These are phyloP conservation scores for Cordyceps militaris DNA, from an alignment of 2,329 filamentous ascomycete genomes.

Conservation along the genomic window DNA sequence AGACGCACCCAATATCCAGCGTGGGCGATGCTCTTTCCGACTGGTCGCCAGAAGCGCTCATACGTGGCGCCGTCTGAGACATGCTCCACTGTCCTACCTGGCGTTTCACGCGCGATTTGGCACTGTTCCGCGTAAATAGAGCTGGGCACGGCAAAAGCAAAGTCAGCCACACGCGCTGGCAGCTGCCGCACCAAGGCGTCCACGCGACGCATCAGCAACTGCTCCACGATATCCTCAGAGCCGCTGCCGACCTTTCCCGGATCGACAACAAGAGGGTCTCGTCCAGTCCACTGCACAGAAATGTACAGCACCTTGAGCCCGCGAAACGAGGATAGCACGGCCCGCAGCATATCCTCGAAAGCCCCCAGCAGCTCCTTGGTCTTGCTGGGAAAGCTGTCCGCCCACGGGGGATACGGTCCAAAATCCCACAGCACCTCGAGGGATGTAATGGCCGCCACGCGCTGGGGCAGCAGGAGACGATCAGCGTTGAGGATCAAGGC, in stretches of 20 bases:
- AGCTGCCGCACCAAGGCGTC: constrained; percentile 19
- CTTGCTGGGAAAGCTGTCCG: constrained; percentile 12
- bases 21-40: constrained; percentile 12
- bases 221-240: not conserved
- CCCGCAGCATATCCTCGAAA: constrained; percentile 17
- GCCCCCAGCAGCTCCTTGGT: not conserved
- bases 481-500: constrained; percentile 16
- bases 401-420: constrained; percentile 8
- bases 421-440: constrained; percentile 22
- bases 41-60: constrained; percentile 20
- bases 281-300: constrained; percentile 15
- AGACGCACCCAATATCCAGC: constrained; percentile 23
- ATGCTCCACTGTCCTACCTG: constrained; percentile 15
- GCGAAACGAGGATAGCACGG: constrained; percentile 15
- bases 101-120: constrained; percentile 11
- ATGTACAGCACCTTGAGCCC: constrained; percentile 16
- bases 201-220: constrained; percentile 13
- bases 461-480: constrained; percentile 18
- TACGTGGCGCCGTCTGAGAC: constrained; percentile 11
- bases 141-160: constrained; percentile 20
- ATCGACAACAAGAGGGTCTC: not conserved
- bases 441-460: constrained; percentile 18
- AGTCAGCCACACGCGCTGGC: constrained; percentile 15
- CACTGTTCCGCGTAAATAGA: constrained; percentile 17
- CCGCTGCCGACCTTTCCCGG: not conserved